Conservation (phyloP, 2,329 filamentous ascomycete genomes). For the Trichophyton verrucosum region DNA sequence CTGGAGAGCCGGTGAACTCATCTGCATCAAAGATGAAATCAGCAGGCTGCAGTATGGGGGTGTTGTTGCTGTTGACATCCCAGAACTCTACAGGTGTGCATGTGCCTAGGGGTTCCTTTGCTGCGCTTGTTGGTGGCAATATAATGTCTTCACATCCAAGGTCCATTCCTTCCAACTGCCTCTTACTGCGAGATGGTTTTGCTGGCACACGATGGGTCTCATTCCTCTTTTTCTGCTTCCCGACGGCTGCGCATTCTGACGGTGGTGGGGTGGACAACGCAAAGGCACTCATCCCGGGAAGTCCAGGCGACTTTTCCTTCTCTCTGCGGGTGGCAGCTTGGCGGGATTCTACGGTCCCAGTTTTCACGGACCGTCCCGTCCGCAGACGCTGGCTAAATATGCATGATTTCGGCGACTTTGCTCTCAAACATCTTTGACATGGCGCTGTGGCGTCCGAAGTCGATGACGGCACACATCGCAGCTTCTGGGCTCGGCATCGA, state of each 20-base stretch:
- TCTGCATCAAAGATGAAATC: neutral
- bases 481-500: neutral
- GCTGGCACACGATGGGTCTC: neutral
- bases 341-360: neutral
- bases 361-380: neutral
- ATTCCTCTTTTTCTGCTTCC: neutral
- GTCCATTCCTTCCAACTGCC: neutral
- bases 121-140: neutral
- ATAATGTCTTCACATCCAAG: neutral
- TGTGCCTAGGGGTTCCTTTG: neutral
- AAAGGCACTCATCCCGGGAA: neutral
- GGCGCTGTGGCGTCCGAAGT: neutral
- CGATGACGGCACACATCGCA: neutral
- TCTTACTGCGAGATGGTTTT: neutral
- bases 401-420: neutral
- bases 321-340: neutral
- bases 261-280: neutral
- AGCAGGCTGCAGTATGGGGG: neutral
- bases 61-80: neutral
- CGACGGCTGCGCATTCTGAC: neutral
- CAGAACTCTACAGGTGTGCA: neutral
- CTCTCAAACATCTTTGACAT: neutral
- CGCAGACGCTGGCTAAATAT: neutral
- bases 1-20: neutral
- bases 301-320: neutral